phyloP scores from a whole-genome alignment of 2,329 filamentous ascomycete genomes.

The Diaporthe ilicicola region DNA sequence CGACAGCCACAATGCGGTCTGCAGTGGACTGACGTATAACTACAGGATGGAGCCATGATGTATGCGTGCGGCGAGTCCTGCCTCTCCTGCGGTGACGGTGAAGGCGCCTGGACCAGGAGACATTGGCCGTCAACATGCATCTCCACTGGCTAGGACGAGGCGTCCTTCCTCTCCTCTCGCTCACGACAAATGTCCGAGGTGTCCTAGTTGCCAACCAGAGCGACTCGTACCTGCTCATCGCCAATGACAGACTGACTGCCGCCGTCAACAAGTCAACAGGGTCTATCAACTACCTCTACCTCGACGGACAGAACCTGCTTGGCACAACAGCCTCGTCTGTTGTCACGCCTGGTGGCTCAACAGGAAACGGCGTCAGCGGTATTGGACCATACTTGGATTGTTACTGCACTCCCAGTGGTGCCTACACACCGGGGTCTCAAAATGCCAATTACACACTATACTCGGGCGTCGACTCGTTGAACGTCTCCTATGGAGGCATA shows the following conservation, averaged over 20 bases:
- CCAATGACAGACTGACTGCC: slow-evolving; percentile 32
- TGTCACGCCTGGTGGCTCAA: slow-evolving; percentile 31
- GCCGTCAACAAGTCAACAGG: slow-evolving; percentile 32
- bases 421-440: slow-evolving; percentile 63
- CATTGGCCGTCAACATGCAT: slow-evolving; percentile 19
- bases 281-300: slow-evolving; percentile 23
- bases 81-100: background rate
- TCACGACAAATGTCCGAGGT: slow-evolving; percentile 12
- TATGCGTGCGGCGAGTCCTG: background rate
- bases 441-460: slow-evolving; percentile 60
- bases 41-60: background rate
- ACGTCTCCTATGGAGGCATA: slow-evolving; percentile 64
- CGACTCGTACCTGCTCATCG: slow-evolving; percentile 31
- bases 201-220: slow-evolving; percentile 31
- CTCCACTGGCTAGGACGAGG: background rate
- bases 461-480: slow-evolving; percentile 57
- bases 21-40: background rate
- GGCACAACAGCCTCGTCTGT: slow-evolving; percentile 10
- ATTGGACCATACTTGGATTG: slow-evolving; percentile 53
- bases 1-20: background rate
- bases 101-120: background rate
- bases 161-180: background rate
- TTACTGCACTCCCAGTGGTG: slow-evolving; percentile 67
- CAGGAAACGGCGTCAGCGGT: slow-evolving; percentile 24
- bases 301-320: slow-evolving; percentile 32